phyloP scores from a whole-genome alignment of 345 rosid genomes.

The Erysimum cheiranthoides region DNA sequence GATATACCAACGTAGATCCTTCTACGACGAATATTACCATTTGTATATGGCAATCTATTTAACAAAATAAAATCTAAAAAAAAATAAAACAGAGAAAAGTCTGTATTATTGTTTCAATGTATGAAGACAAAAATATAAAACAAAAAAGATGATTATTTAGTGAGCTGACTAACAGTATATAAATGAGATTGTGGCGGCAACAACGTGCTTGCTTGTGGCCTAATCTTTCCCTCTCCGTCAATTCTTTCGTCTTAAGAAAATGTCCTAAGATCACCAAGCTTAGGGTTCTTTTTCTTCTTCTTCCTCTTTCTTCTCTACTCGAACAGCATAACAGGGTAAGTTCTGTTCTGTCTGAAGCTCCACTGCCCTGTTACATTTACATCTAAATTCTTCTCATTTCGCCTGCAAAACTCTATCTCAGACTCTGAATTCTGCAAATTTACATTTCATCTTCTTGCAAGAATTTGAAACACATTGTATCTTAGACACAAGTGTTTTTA shows the following conservation, averaged over 20 bases:
- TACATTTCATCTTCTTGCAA: neutral
- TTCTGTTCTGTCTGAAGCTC: constrained; percentile 14
- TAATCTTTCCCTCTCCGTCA: neutral
- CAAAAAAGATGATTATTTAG: neutral
- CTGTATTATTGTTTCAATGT: constrained; percentile 19
- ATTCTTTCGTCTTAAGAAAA: constrained; percentile 25
- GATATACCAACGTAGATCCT: constrained; percentile 44
- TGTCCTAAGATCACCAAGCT: constrained; percentile 31
- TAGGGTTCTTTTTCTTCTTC: neutral
- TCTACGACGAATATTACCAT: constrained; percentile 18
- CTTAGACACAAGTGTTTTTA: neutral
- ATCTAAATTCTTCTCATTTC: neutral
- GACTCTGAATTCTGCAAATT: neutral
- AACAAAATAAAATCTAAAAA: neutral
- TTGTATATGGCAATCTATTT: neutral
- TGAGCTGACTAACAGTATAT: constrained; percentile 40
- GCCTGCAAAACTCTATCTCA: neutral
- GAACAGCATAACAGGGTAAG: constrained; percentile 9
- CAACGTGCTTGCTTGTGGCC: constrained; percentile 47
- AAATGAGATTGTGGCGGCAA: constrained; percentile 38
- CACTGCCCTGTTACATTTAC: constrained; percentile 17
- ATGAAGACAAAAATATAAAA: neutral
- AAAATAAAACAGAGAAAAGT: constrained; percentile 26
- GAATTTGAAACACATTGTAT: neutral
- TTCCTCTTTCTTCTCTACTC: constrained; percentile 5